These are phyloP conservation scores for Apophysomyces trapeziformis DNA, from an alignment of 371 early-diverging fungal genomes.

Conservation along the genomic window DNA sequence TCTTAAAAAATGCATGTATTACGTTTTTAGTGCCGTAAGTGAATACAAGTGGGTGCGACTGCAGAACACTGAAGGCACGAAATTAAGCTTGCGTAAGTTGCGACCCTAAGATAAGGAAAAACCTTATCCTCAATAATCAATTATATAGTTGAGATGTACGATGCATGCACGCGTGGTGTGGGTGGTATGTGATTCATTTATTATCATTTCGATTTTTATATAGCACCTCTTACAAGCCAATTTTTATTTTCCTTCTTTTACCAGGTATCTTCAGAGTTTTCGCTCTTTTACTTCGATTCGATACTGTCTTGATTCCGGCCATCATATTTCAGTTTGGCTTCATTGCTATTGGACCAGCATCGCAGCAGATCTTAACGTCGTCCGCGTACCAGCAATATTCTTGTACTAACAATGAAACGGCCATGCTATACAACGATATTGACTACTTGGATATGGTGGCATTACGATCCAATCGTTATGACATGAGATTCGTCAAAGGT, in stretches of 20 bases:
- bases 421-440: not conserved
- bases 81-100: slow-evolving; percentile 14
- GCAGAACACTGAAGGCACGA: slow-evolving; percentile 15
- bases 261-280: slow-evolving; percentile 11
- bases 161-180: slow-evolving; percentile 21
- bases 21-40: slow-evolving; percentile 18
- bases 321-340: slow-evolving; percentile 19
- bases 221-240: too few species aligned
- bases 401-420: not conserved
- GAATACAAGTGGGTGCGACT: slow-evolving; percentile 26
- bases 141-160: slow-evolving; percentile 17
- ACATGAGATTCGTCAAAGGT: slow-evolving; percentile 2
- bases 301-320: slow-evolving; percentile 14
- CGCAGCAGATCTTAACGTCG: slow-evolving; percentile 15
- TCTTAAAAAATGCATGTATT: not conserved
- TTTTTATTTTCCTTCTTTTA: not conserved
- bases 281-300: slow-evolving; percentile 11
- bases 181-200: slow-evolving; percentile 5
- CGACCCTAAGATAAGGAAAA: not conserved
- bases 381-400: not conserved
- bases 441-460: not conserved
- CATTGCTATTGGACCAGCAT: slow-evolving; percentile 21
- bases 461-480: not conserved
- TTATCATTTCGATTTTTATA: too few species aligned
- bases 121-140: not conserved